Conservation (phyloP, 768 basidiomycete species). For the Leccinum ochraceum region DNA sequence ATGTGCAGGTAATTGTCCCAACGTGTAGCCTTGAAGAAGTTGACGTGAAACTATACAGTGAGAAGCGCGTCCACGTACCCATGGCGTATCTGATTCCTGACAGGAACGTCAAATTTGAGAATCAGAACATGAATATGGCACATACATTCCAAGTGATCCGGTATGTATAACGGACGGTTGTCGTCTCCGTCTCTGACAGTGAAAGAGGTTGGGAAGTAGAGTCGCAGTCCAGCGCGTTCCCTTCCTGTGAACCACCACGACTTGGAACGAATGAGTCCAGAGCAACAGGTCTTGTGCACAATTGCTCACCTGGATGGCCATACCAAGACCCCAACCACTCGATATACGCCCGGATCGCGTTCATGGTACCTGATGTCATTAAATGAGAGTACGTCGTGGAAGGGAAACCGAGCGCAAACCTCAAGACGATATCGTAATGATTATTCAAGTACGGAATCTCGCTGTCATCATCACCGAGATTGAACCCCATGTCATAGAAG, state of each 20-base stretch:
- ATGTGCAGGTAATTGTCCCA: conserved; percentile 98
- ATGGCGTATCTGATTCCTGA: conserved; percentile 83
- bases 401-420: conserved; percentile 41
- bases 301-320: conserved; percentile 54
- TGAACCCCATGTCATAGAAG: conserved; percentile 95
- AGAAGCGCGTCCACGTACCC: conserved; percentile 46
- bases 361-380: conserved; percentile 62
- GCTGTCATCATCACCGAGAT: conserved; percentile 75
- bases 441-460: conserved; percentile 80
- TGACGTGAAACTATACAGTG: not conserved
- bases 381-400: conserved; percentile 9
- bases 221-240: conserved; percentile 51
- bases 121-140: conserved; percentile 4
- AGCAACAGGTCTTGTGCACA: not conserved
- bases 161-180: conserved; percentile 83
- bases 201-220: conserved; percentile 47
- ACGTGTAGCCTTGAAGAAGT: conserved; percentile 70
- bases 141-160: conserved; percentile 84
- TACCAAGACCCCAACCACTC: conserved; percentile 93
- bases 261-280: conserved; percentile 36
- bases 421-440: conserved; percentile 86
- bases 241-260: conserved; percentile 60
- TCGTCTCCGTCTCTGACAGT: conserved; percentile 59
- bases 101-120: conserved; percentile 5
- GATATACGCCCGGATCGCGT: conserved; percentile 65